These are phyloP conservation scores for Phylloporus sp. DNA, from an alignment of 768 basidiomycete species.

Conservation along the genomic window DNA sequence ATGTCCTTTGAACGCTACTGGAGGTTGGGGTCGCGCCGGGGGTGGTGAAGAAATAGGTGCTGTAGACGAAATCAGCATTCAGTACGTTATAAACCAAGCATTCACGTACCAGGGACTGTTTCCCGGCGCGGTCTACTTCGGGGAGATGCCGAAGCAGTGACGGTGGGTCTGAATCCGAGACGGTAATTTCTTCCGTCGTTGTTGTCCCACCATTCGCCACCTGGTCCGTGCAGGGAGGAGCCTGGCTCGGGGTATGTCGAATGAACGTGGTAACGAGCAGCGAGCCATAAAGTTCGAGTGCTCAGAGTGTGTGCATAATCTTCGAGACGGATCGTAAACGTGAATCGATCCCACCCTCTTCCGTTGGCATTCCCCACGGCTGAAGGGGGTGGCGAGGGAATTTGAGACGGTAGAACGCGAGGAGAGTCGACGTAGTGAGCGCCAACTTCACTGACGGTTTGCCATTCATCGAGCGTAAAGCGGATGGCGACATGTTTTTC, in stretches of 20 bases:
- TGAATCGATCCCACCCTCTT: conserved; percentile 51
- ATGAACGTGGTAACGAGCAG: conserved; percentile 44
- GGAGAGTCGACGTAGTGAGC: conserved; percentile 47
- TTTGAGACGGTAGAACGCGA: conserved; percentile 30
- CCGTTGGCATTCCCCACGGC: neutral
- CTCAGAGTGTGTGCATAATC: conserved; percentile 55
- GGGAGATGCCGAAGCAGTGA: neutral
- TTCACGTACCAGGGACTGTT: conserved; percentile 18
- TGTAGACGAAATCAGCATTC: conserved; percentile 8
- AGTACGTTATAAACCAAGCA: neutral
- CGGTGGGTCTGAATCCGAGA: conserved; percentile 49
- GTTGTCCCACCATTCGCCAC: conserved; percentile 93
- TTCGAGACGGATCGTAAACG: conserved; percentile 62
- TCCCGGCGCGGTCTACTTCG: conserved; percentile 16
- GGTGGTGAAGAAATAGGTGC: conserved; percentile 3
- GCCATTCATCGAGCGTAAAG: conserved; percentile 93
- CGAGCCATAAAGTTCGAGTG: conserved; percentile 55
- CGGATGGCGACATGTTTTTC: conserved; percentile 81
- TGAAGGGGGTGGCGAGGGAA: conserved; percentile 7
- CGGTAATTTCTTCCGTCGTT: conserved; percentile 75
- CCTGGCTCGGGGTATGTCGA: conserved; percentile 17
- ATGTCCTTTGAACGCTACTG: conserved; percentile 12
- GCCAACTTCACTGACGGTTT: conserved; percentile 81
- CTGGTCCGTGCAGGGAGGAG: conserved; percentile 32
- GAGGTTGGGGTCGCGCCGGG: neutral